Evolutionary conservation across 2,329 filamentous ascomycete species (phyloP).

Genomic region (Fusarium protoensiforme): DNA sequence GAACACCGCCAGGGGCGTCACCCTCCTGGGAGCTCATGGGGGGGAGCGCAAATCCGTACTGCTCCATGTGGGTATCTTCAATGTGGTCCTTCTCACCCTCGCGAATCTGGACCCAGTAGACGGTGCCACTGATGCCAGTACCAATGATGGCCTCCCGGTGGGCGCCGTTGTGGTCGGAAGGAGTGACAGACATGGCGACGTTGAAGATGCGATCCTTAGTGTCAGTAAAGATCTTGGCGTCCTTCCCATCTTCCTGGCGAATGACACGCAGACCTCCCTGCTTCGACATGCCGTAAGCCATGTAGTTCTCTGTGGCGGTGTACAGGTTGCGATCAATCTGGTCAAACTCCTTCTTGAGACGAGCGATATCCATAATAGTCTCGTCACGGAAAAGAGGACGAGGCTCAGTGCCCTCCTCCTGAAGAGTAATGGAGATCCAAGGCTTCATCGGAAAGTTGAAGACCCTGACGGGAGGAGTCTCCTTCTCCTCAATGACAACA

Average conservation of each 20-base stretch:
- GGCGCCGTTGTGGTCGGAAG: slow-evolving; percentile 63
- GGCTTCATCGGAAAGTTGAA: slow-evolving; percentile 98
- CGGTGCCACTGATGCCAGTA: slow-evolving; percentile 92
- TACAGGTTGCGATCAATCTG: slow-evolving; percentile 95
- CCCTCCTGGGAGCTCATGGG: slow-evolving; percentile 88
- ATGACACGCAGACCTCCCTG: slow-evolving; percentile 94
- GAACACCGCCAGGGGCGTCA: slow-evolving; percentile 88
- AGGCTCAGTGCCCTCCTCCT: slow-evolving; percentile 64
- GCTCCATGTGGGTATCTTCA: slow-evolving; percentile 81
- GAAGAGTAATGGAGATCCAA: slow-evolving; percentile 89
- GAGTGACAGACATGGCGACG: slow-evolving; percentile 81
- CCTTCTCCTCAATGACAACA: slow-evolving; percentile 73
- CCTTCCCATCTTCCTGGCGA: slow-evolving; percentile 90
- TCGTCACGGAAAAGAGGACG: slow-evolving; percentile 78
- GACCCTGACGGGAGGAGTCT: slow-evolving; percentile 76
- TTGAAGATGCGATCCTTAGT: slow-evolving; percentile 96
- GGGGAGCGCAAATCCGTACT: slow-evolving; percentile 88
- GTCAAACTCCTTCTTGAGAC: slow-evolving; percentile 97
- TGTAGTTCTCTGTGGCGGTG: slow-evolving; percentile 88
- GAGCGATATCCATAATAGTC: slow-evolving; percentile 89
- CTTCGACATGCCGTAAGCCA: slow-evolving; percentile 94
- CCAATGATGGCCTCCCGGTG: slow-evolving; percentile 87
- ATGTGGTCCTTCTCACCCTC: slow-evolving; percentile 83
- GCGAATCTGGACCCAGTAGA: slow-evolving; percentile 92
- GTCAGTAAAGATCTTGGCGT: slow-evolving; percentile 91